Conservation (phyloP, 140 eudicot genomes). For the Oenanthe javanica region DNA sequence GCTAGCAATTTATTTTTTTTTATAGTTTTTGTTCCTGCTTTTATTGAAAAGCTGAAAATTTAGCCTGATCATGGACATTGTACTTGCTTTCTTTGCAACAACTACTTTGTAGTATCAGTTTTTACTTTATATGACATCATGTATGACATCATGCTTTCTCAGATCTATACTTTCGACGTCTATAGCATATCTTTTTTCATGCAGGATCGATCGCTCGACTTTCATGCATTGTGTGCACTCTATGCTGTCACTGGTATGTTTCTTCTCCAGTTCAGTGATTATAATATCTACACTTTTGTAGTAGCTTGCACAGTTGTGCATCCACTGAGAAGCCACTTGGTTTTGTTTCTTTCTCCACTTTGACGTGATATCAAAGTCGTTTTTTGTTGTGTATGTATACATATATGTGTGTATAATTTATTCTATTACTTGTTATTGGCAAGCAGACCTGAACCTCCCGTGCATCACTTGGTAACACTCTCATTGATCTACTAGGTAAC, state of each 20-base stretch:
- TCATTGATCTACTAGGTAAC: conserved; percentile 1
- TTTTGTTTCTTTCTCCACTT: not conserved
- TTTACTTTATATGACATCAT: not conserved
- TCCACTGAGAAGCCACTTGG: not conserved
- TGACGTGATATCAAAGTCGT: not conserved
- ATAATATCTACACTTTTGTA: not conserved
- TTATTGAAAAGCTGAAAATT: not conserved
- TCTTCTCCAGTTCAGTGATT: conserved; percentile 4
- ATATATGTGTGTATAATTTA: not conserved
- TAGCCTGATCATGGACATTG: not conserved
- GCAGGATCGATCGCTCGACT: conserved; percentile 87
- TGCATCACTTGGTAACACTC: not conserved
- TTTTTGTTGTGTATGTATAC: not conserved
- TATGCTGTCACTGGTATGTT: conserved; percentile 76
- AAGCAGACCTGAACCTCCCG: conserved; percentile 8
- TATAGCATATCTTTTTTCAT: not conserved
- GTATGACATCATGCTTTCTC: not conserved
- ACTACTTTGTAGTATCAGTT: not conserved
- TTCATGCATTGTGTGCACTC: conserved; percentile 71
- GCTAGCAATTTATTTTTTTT: not conserved
- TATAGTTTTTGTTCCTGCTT: not conserved
- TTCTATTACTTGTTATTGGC: conserved; percentile 1
- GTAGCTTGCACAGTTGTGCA: conserved; percentile 3
- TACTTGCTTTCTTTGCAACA: not conserved
- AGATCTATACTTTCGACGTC: not conserved